These are phyloP conservation scores for Ogataea naganishii DNA, from an alignment of 805 yeast species.

Conservation along the genomic window DNA sequence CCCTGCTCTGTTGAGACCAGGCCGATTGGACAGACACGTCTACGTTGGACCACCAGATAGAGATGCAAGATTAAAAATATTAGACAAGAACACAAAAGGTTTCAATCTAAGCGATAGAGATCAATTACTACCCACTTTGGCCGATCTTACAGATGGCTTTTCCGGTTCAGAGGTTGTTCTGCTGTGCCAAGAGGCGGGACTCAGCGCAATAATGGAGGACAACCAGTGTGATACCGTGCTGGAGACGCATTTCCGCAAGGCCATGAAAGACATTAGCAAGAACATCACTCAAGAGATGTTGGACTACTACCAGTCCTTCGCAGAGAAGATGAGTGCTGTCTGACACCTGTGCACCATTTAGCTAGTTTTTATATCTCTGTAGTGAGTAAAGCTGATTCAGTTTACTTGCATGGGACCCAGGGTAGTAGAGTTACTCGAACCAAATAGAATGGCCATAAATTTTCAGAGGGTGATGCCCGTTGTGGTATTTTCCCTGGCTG, in stretches of 20 bases:
- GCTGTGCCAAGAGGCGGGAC: constrained; percentile 90
- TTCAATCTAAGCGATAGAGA: constrained; percentile 49
- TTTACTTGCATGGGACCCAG: neutral
- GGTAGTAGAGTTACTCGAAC: no score
- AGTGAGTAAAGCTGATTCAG: neutral
- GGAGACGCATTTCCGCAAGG: constrained; percentile 64
- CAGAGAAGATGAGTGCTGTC: constrained; percentile 22
- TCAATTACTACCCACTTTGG: constrained; percentile 35
- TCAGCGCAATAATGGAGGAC: constrained; percentile 85
- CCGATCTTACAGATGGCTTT: constrained; percentile 72
- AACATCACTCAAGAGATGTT: constrained; percentile 87
- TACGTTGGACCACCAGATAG: constrained; percentile 89
- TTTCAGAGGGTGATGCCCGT: constrained; percentile 15
- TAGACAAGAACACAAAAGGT: constrained; percentile 56
- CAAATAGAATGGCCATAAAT: constrained; percentile 5
- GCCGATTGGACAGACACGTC: constrained; percentile 87
- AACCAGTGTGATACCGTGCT: constrained; percentile 42
- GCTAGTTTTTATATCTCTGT: neutral
- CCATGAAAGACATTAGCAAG: constrained; percentile 56
- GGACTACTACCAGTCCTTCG: constrained; percentile 56
- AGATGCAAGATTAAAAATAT: constrained; percentile 71
- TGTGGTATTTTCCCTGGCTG: constrained; percentile 23
- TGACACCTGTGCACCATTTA: neutral
- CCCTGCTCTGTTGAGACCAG: constrained; percentile 89
- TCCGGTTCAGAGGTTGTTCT: constrained; percentile 95